A percentile compares a stretch with the other conserved stretches of the same genome.
phyloP scores from a whole-genome alignment of 176 grass and related monocot species.

The Miscanthus lutarioriparius region DNA sequence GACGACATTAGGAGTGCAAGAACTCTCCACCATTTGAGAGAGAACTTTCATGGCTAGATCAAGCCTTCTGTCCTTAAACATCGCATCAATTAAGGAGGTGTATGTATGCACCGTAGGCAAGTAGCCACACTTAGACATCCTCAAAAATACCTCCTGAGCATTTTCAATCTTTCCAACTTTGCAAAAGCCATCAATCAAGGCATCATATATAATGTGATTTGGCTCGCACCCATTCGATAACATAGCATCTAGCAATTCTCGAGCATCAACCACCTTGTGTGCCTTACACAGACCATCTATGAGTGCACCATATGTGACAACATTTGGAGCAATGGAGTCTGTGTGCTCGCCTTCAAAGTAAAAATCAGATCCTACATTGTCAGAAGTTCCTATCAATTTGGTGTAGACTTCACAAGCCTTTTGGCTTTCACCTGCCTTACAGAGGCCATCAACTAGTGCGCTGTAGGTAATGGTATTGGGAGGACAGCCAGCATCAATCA shows the following conservation, averaged over 20 bases:
- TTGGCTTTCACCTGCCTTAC: constrained; percentile 71
- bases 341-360: constrained; percentile 49
- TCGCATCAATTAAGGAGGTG: constrained; percentile 83
- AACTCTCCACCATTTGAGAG: constrained; percentile 85
- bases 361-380: constrained; percentile 50
- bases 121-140: constrained; percentile 79
- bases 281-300: constrained; percentile 96
- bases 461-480: constrained; percentile 86
- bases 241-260: constrained; percentile 78
- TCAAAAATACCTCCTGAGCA: constrained; percentile 86
- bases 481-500: constrained; percentile 69
- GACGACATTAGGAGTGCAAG: constrained; percentile 85
- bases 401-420: constrained; percentile 80
- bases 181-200: constrained; percentile 89
- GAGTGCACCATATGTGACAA: constrained; percentile 92
- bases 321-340: constrained; percentile 60
- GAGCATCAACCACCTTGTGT: constrained; percentile 78
- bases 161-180: constrained; percentile 77
- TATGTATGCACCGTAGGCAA: constrained; percentile 85
- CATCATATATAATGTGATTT: constrained; percentile 91
- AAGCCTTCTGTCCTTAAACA: constrained; percentile 90
- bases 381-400: constrained; percentile 66
- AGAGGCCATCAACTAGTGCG: constrained; percentile 90
- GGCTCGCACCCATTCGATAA: constrained; percentile 64
- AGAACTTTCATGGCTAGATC: constrained; percentile 96